phyloP scores from a whole-genome alignment of 129 eudicot species.

The sunflower (Helianthus annuus) region DNA sequence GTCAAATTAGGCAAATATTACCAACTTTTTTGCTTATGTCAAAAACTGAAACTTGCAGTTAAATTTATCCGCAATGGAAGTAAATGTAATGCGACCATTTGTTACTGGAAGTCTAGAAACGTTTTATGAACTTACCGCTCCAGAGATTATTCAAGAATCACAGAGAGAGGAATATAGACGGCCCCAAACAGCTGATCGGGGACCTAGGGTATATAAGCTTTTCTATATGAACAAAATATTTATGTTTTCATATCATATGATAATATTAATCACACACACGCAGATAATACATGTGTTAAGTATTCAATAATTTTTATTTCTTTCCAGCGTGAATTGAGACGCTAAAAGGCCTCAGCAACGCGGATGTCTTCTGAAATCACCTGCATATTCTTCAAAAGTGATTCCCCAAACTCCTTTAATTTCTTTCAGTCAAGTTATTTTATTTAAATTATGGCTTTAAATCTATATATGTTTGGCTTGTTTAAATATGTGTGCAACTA shows the following conservation, averaged over 20 bases:
- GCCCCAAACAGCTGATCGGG: slow-evolving; percentile 66
- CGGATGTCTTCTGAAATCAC: background rate
- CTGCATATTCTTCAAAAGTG: slow-evolving; percentile 9
- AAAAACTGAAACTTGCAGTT: slow-evolving; percentile 48
- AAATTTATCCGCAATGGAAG: slow-evolving; percentile 98
- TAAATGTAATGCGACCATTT: slow-evolving; percentile 88
- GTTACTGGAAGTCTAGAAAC: slow-evolving; percentile 73
- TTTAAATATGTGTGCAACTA: background rate
- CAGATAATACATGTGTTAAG: background rate
- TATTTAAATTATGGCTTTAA: background rate
- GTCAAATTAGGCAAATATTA: too few species aligned
- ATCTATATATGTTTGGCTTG: background rate
- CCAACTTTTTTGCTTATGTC: background rate
- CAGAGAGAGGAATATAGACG: slow-evolving; percentile 56
- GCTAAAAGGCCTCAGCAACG: slow-evolving; percentile 20
- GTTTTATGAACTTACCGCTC: slow-evolving; percentile 77
- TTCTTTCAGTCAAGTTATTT: background rate
- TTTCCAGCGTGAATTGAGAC: slow-evolving; percentile 65
- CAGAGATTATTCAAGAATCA: slow-evolving; percentile 79
- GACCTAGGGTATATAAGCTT: slow-evolving; percentile 84
- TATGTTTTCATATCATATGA: background rate
- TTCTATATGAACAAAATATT: background rate
- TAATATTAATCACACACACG: background rate
- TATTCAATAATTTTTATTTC: background rate
- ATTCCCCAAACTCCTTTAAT: background rate